A percentile compares a stretch with the other conserved stretches of the same genome.
Evolutionary conservation across 2,329 filamentous ascomycete genomes (phyloP).

Genomic region (Talaromyces sp.): DNA sequence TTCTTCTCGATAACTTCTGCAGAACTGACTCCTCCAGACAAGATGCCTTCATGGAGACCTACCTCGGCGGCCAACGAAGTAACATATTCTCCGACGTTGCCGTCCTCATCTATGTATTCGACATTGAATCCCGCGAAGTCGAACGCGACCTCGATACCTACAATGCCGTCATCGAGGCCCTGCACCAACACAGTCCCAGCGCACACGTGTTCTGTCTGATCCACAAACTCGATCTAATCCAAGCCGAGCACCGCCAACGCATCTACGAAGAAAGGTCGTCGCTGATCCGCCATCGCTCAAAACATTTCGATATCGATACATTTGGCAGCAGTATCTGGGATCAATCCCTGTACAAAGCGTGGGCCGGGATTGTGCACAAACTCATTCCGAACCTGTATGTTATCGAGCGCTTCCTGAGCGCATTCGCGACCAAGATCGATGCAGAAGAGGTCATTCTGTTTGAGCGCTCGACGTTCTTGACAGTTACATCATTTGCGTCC

Average conservation of each 20-base stretch:
- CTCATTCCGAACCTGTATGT: conserved; percentile 88
- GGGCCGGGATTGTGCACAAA: conserved; percentile 97
- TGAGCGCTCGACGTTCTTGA: conserved; percentile 91
- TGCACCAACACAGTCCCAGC: conserved; percentile 75
- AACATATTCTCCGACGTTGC: conserved; percentile 97
- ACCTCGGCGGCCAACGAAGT: conserved; percentile 88
- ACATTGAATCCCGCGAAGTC: conserved; percentile 93
- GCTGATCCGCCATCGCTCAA: conserved; percentile 72
- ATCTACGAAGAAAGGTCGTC: conserved; percentile 81
- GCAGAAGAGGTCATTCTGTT: conserved; percentile 93
- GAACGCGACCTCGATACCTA: conserved; percentile 91
- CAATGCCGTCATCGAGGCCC: conserved; percentile 79
- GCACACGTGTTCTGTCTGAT: conserved; percentile 92
- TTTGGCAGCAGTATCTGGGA: conserved; percentile 99
- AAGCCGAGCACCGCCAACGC: conserved; percentile 69
- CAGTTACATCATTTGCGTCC: conserved; percentile 87
- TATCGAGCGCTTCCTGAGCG: conserved; percentile 80
- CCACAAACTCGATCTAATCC: conserved; percentile 98
- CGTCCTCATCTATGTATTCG: conserved; percentile 98
- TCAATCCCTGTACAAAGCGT: conserved; percentile 95
- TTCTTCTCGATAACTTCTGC: too few species aligned
- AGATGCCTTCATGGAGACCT: conserved; percentile 98
- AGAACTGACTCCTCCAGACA: conserved; percentile 55
- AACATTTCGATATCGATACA: conserved; percentile 71
- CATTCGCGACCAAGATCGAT: conserved; percentile 79